Evolutionary conservation across 2,329 filamentous ascomycete species (phyloP), one percentile per base, ranked within the genome.

Genomic region (Fusarium sp.): DNA sequence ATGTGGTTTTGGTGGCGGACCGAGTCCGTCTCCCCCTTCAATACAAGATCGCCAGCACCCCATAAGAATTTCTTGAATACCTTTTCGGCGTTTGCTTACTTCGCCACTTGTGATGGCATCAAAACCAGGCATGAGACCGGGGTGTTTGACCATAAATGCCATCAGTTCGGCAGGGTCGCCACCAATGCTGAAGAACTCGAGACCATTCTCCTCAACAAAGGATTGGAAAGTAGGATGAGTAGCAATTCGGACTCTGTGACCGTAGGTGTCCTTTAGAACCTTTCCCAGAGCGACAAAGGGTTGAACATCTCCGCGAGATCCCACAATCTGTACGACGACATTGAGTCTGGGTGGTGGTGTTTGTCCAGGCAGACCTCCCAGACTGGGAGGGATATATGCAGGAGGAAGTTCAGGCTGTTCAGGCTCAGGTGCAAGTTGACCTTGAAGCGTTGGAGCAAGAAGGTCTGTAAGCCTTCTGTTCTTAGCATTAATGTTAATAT

Each of bases 131-230:
- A 97, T 94, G 36, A 97, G 84, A 0, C 94, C 93, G 0, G 94
- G 93, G 74, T 96, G 93, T 81, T 95, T 95, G 50, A 96, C 94
- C 94, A 97, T 97, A 77, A 95, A 97, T 7, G 94, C 93, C 92
- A 94, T 95, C 47, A 94, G 84, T 76, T 93, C 89, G 3, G 90
- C 88, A 3, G 92, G 92, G 78, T 95, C 91, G 6, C 92, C 92
- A n/a, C 92, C 92, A 57, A 94, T 92, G 69, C 83, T 88, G 80
- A 92, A 94, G 80, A 94, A 95, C 76, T 95, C 93, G 20, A 95
- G 86, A 1, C 87, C 91, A 78, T 91, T 90, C 58, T 92, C 89
- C 67, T 90, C 87, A 7, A 95, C 90, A 73, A 94, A 93, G 2
- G 84, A 80, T 72, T 89, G 86, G 75, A 95, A 95, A 5, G 86